Base-by-base conservation (phyloP, 306 rosid species). In the Quillaja saponaria region DNA sequence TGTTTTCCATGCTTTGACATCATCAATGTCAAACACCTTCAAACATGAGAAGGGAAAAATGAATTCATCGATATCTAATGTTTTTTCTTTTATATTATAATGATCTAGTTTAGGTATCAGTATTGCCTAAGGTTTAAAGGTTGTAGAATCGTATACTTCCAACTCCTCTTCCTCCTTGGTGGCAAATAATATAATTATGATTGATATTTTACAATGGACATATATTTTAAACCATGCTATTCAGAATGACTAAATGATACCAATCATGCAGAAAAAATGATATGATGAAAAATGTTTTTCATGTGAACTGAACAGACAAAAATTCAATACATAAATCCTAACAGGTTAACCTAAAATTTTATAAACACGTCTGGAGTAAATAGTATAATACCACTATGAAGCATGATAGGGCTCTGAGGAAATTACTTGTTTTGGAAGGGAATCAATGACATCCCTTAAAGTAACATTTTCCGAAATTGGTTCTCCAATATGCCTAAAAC, bases 11-110 rank as follows among this genome's bases (percentile, higher is more conserved):
- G 96, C 85, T 76, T 85, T 89, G 54, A 38, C 72, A 28, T 89
- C 82, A 70, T 92, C 81, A 77, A 89, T 85, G 84, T 86, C 95
- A 68, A 91, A 92, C 21, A 92, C 96, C 96, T 92, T 52, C 20
- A 35, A 68, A 37, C 47, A 49, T 13, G 39, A 8, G 59, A 71
- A 61, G 14, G 28, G 16, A 40, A 59, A 57, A 13, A 65, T 42
- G 39, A n/a, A 64, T 40, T 51, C 61, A 28, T 35, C 49, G 55
- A 35, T 38, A 50, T 45, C 52, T 47, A n/a, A n/a, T n/a, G n/a
- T n/a, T n/a, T n/a, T n/a, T n/a, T n/a, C n/a, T n/a, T n/a, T n/a
- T n/a, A n/a, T n/a, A n/a, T n/a, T n/a, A n/a, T n/a, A n/a, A n/a
- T n/a, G n/a, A n/a, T n/a, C n/a, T n/a, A n/a, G n/a, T n/a, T n/a